Base-by-base conservation (phyloP, 345 rosid species). In the Gossypium thurberi region DNA sequence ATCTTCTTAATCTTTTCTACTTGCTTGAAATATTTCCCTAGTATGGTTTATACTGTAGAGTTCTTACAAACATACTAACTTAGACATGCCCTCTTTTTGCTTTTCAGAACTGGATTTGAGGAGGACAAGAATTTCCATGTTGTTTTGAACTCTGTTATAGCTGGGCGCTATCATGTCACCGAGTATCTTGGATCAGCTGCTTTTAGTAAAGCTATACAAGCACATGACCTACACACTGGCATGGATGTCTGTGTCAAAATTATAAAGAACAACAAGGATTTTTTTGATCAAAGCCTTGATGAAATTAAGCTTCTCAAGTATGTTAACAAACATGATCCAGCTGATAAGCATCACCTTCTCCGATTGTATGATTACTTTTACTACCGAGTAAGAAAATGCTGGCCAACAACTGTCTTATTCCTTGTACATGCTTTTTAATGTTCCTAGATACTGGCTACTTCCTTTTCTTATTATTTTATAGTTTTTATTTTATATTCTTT, bases 141-240 rank as follows among this genome's bases (percentile, higher is more conserved):
- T 75, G 97, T 93, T 75, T 71, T 96, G 63, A 96, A 96, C 79
- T 96, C 98, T 63, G 96, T 96, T 17, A 82, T 96, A 58, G 97
- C 99, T 74, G 98, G 99, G 74, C 91, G 96, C 42, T 96, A 93
- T 81, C 99, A 96, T 81, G 97, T 96, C 65, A 96, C 99, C 0
- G 99, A 96, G 86, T 93, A 91, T 83, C 96, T 96, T 81, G 99
- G 99, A 62, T 95, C 99, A 15, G 99, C 99, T 73, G 99, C 99
- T 43, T 95, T 95, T 76, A 95, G 99, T 78, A 95, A 95, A 82
- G 98, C 99, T 82, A 90, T 95, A 81, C 99, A 95, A 85, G 98
- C 99, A 37, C 99, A 95, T 85, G 99, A 95, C 79, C 86, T 95
- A 72, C 96, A 95, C 78, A 92, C 97, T 43, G 96, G 99, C 75